Base-by-base conservation (phyloP, 495 filamentous ascomycete species). In the Thermothielavioides terrestris region DNA sequence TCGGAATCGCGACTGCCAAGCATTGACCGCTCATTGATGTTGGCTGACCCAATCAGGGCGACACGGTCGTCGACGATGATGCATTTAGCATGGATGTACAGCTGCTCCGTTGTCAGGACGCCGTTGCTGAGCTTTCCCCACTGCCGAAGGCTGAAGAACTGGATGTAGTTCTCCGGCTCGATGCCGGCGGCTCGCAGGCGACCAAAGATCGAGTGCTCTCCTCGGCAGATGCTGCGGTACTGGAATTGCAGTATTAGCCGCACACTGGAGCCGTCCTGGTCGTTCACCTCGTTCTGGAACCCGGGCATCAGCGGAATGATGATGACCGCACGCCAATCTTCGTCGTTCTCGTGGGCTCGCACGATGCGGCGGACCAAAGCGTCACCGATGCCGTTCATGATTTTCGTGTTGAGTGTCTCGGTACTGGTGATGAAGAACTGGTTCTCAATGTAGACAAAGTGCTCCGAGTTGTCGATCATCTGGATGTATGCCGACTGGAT, bases 21-120 rank as follows among this genome's bases (percentile, higher is more conserved):
- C 89, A 99, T 91, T 11, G 90, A 96, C 25, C 92, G 85, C 63
- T 99, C 92, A 60, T 99, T 99, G 72, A 99, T 99, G 62, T 99
- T 99, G 23, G 92, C 94, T 32, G 90, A 96, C 15, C 92, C 92
- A 59, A 99, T 99, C 47, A 99, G 84, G 20, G 83, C 91, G 55
- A 89, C 80, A 27, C 90, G 79, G 59, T 99, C 92, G 65, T 99
- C 92, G 4, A 95, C 92, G 49, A 99, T 77, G 79, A 97, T 96
- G 56, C 83, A 89, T 61, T 99, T 99, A 38, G 92, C 92, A 56
- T 99, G 92, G 39, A 99, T 97, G 57, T 99, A 99, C 3, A 99
- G 77, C 68, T 97, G 92, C 63, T 99, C 92, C 11, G 92, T 97
- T 12, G 92, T 87, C 27, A 99, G 67, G 42, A 80, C 82, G 34